Evolutionary conservation across 306 rosid genomes (phyloP).

Genomic region (Sphenostylis stenocarpa): DNA sequence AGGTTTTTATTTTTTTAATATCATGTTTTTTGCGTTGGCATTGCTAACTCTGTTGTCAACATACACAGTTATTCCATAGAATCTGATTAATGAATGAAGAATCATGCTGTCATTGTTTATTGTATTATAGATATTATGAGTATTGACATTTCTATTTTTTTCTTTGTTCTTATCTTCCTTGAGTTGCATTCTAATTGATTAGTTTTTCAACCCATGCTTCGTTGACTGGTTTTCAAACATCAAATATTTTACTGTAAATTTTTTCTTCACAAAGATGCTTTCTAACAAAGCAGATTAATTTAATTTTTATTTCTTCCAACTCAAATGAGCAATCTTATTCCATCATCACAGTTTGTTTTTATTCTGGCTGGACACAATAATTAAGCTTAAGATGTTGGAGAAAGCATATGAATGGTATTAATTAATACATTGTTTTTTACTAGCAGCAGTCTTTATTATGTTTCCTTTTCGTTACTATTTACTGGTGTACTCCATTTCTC

Average conservation of each 20-base stretch:
- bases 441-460: background rate
- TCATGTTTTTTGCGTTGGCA: conserved; percentile 7
- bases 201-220: background rate
- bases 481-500: conserved; percentile 7
- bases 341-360: background rate
- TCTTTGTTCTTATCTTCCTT: conserved; percentile 4
- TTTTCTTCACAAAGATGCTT: background rate
- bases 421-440: background rate
- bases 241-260: background rate
- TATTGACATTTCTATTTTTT: background rate
- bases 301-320: background rate
- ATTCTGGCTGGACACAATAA: background rate
- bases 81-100: conserved; percentile 7
- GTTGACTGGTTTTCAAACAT: background rate
- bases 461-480: background rate
- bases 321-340: background rate
- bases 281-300: background rate
- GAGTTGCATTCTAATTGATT: background rate
- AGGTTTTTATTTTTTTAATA: background rate
- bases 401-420: background rate
- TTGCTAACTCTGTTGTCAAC: background rate
- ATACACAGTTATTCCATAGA: background rate
- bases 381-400: background rate
- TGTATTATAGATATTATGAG: background rate
- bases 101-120: background rate